Percentiles rank a stretch among this genome's conserved stretches.
These are phyloP conservation scores for Eucalyptus curtisii DNA, from an alignment of 345 rosid genomes.

Conservation along the genomic window DNA sequence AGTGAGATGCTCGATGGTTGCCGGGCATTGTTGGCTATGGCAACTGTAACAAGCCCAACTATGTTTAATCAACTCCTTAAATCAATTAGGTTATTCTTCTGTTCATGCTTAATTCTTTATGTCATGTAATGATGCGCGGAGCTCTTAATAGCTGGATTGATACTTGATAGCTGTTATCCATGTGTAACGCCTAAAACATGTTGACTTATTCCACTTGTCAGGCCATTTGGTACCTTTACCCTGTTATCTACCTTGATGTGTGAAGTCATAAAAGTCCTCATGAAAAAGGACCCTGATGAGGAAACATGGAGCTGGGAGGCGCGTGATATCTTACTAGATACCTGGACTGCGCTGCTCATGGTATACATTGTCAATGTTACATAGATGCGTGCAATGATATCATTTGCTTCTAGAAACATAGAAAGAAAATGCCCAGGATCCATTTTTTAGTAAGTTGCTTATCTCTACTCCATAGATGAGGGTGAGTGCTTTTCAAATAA, in stretches of 20 bases:
- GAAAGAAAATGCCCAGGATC: neutral
- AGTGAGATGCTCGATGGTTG: constrained; percentile 99
- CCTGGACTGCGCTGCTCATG: constrained; percentile 80
- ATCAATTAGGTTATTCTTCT: constrained; percentile 55
- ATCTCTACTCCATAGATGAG: neutral
- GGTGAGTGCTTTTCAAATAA: neutral
- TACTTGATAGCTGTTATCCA: neutral
- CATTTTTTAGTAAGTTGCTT: neutral
- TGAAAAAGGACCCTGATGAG: constrained; percentile 46
- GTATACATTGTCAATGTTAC: constrained; percentile 14
- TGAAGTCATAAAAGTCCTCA: constrained; percentile 75
- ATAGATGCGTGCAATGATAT: neutral
- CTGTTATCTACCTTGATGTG: constrained; percentile 80
- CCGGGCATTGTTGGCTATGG: constrained; percentile 81
- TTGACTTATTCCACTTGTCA: constrained; percentile 21
- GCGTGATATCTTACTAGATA: constrained; percentile 90
- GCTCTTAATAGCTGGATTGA: neutral
- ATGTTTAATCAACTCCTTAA: constrained; percentile 72
- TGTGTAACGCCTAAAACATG: neutral
- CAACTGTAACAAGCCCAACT: constrained; percentile 57
- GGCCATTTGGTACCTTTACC: constrained; percentile 83
- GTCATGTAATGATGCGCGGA: neutral
- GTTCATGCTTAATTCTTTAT: neutral
- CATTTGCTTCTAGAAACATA: neutral
- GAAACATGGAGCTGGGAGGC: constrained; percentile 98